Base-by-base conservation (phyloP, 331 rosid genomes). In the Cydonia oblonga region DNA sequence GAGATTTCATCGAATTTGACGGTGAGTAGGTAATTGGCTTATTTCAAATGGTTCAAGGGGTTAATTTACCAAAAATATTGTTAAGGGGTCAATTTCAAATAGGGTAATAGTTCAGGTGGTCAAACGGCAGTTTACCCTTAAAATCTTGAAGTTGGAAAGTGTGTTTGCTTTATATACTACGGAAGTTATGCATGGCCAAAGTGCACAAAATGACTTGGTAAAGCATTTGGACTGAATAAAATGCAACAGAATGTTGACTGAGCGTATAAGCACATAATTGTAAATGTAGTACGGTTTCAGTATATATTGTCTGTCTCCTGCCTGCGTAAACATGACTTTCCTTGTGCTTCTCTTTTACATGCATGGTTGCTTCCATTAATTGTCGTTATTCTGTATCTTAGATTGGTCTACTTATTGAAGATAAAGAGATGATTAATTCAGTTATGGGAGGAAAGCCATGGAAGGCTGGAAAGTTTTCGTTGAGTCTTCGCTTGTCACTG, bases 381-480 rank as follows among this genome's bases (percentile, higher is more conserved):
- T 64, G 67, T 64, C 56, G 23, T 53, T 28, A 28, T 29, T n/a
- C 25, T 76, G 82, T 40, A 70, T 83, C 80, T 88, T 85, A 93
- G 98, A 88, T 93, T 79, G 96, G 88, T 49, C 73, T 93, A 56
- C 86, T 91, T 69, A 87, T 93, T 29, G 98, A 93, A 83, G 98
- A 93, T 86, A 89, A 75, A 81, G 98, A 93, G 80, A 60, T 73
- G 14, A 75, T 86, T 64, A 84, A 68, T 77, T 93, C 97, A 14
- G 77, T 30, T 68, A 93, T 93, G 97, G 97, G 89, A 74, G 97
- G 96, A 54, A 90, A 86, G 80, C 89, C 90, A 61, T 91, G 92
- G 96, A 85, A 88, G 76, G 98, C 98, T 40, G 98, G 97, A 70
- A 91, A 85, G 29, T 93, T 91, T 82, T 91, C 96, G 53, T 80